A percentile compares a stretch with the other conserved stretches of the same genome.
Evolutionary conservation across 176 grass and related monocot species (phyloP).

Genomic region (bread wheat (Triticum aestivum)): IWGSC_CS_RefSeq_v2.1 NC_057805.1:31606293-31606792

Average conservation of each 20-base stretch:
- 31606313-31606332: background rate
- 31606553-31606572: no score
- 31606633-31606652: no score
- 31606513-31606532: background rate
- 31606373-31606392: background rate
- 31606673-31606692: slow-evolving; percentile 6
- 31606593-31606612: background rate
- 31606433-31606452: background rate
- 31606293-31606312: background rate
- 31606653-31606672: background rate
- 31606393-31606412: background rate
- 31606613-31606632: background rate
- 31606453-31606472: background rate
- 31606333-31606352: no score
- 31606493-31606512: background rate
- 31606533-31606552: background rate
- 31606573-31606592: background rate
- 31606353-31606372: no score
- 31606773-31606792: background rate
- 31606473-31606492: background rate
- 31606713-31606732: background rate
- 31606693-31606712: slow-evolving; percentile 4
- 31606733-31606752: background rate
- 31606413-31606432: background rate
- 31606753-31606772: background rate